These are phyloP conservation scores for Fusarium liriodendri DNA, from an alignment of 2,329 filamentous ascomycete species.

Conservation along the genomic window DNA sequence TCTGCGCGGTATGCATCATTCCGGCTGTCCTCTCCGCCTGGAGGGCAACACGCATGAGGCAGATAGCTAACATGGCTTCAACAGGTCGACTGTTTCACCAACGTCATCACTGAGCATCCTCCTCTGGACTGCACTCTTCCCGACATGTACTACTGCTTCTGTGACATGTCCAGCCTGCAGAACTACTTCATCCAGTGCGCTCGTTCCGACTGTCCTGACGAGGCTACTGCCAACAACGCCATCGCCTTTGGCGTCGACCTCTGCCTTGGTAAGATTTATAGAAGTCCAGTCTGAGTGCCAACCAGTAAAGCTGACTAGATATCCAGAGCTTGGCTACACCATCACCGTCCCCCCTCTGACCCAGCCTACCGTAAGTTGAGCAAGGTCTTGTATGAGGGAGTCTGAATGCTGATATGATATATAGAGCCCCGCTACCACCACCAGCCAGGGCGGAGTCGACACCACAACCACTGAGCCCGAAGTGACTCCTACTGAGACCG, in stretches of 20 bases:
- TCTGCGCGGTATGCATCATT: not conserved
- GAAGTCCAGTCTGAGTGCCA: not conserved
- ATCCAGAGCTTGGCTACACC: not conserved
- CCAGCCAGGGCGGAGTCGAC: not conserved
- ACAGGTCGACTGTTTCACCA: slow-evolving; percentile 37
- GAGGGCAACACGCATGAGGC: not conserved
- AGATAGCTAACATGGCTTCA: not conserved
- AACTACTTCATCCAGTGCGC: slow-evolving; percentile 39
- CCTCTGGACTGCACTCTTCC: slow-evolving; percentile 41
- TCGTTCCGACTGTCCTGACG: not conserved
- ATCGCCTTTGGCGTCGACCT: not conserved
- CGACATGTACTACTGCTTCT: slow-evolving; percentile 46
- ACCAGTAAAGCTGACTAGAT: not conserved
- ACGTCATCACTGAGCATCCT: slow-evolving; percentile 39
- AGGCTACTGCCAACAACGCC: not conserved
- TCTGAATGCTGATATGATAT: not conserved
- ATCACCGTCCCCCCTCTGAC: not conserved
- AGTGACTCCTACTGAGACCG: not conserved
- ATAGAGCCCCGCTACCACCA: not conserved
- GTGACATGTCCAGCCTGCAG: slow-evolving; percentile 36
- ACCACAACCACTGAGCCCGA: not conserved
- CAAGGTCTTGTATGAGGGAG: not conserved
- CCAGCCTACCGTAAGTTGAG: not conserved
- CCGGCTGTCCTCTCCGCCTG: not conserved
- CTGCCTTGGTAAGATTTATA: not conserved